Evolutionary conservation across 2,329 filamentous ascomycete species (phyloP), one percentile per base, ranked within the genome.

Genomic region (Chaetomium sp.): DNA sequence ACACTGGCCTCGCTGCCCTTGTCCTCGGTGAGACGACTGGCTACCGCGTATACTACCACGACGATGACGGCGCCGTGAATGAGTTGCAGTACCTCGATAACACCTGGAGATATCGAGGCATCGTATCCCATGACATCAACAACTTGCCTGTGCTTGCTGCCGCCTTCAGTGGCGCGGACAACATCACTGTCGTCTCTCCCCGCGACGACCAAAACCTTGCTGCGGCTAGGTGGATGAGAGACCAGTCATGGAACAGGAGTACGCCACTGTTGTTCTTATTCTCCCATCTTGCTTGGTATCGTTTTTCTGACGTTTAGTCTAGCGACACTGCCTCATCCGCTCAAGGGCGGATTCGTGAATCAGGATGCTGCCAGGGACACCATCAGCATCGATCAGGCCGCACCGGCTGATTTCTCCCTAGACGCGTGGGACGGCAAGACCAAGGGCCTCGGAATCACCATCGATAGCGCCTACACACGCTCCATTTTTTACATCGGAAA

Each of bases 41-140:
- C 32, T 73, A 73, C 45, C 70, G 71, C 9, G 61, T 74, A 10
- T 73, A 68, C 60, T 74, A 68, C 54, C 71, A 73, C 59, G 71
- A 71, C 56, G 51, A 63, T 33, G 53, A 67, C 34, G 66, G 62
- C 14, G 59, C 57, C 6, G 54, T 73, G 49, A 71, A 69, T 33
- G 59, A 67, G 48, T 56, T 74, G 11, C 59, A 61, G 6, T 74
- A 72, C 2, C 50, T 40, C 4, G 49, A 58, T 6, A 61, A 59
- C 4, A 53, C 56, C 1, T 74, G 72, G 70, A 34, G 45, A 1
- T 68, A 70, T 37, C 54, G 56, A 37, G 70, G 68, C 19, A 33
- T 64, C n/a, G 62, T 74, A 6, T 69, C 69, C 2, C 63, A 66
- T 1, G 70, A 71, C 19, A 47, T 57, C 19, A 63, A 62, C 7